Base-by-base conservation (phyloP, 2,329 filamentous ascomycete genomes). In the Talaromyces sp. region DNA sequence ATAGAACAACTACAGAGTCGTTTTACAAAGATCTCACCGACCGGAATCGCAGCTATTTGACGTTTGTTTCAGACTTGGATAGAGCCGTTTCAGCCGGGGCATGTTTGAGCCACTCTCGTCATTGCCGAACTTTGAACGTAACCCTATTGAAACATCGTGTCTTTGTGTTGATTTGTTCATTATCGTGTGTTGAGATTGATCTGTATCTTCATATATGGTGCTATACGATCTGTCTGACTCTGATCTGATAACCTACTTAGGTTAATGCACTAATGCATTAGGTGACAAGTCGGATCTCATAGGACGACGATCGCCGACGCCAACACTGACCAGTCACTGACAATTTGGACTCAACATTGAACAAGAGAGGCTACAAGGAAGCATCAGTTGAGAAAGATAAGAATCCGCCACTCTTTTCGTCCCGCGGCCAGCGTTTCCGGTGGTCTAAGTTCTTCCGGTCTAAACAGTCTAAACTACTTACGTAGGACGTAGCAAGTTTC, bases 261-360 rank as follows among this genome's bases (percentile, higher is more conserved):
- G 45, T 19, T 28, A 33, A 56, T 56, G 46, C 54, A 43, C 54
- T 56, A 56, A 56, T 50, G 54, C 54, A 50, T 17, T 13, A n/a
- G n/a, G n/a, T n/a, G n/a, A n/a, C 28, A 33, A 19, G n/a, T n/a
- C n/a, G 25, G 25, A 48, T 50, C 54, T 28, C 41, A 50, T 56
- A 56, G 53, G 53, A 56, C 53, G 33, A 50, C 53, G 31, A 36
- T 46, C 37, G 53, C 56, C 56, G 53, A 39, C 56, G 48, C 52
- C 43, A 7, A 28, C 45, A 48, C 45, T 19, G 43, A 31, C 43
- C 6, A 46, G 7, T 10, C 40, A 21, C 25, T 28, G 25, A 28
- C 25, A 28, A 4, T 28, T 7, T 28, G 25, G n/a, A n/a, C n/a
- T n/a, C n/a, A n/a, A n/a, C n/a, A n/a, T n/a, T n/a, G n/a, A n/a